Conservation (phyloP, 768 basidiomycete species). For the Wakefieldia striispora region DNA sequence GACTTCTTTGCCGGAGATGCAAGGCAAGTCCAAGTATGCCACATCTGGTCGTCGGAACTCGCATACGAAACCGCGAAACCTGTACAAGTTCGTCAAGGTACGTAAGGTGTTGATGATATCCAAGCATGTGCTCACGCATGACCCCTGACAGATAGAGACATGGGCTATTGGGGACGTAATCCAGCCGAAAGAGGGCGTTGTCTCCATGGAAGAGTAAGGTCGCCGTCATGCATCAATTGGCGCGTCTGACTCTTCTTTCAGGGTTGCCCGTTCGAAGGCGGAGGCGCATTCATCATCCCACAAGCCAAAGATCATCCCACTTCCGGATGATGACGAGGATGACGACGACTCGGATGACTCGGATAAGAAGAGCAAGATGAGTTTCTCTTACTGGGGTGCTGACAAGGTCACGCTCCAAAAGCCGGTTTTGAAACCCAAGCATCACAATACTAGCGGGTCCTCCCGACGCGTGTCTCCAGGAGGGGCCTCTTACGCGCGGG, state of each 20-base stretch:
- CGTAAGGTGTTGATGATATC: conserved; percentile 15
- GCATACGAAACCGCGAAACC: conserved; percentile 81
- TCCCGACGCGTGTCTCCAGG: conserved; percentile 40
- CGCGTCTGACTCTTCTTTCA: conserved; percentile 27
- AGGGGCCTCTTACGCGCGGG: conserved; percentile 61
- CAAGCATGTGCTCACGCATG: conserved; percentile 2
- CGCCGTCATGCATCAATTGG: not conserved
- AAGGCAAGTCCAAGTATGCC: conserved; percentile 82
- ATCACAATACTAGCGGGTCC: conserved; percentile 34
- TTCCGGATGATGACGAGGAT: conserved; percentile 61
- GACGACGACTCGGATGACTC: conserved; percentile 78
- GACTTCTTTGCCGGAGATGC: conserved; percentile 78
- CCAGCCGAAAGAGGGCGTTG: conserved; percentile 75
- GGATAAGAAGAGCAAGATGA: conserved; percentile 90
- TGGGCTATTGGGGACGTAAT: conserved; percentile 80
- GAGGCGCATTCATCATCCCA: conserved; percentile 53
- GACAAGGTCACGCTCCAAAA: conserved; percentile 88
- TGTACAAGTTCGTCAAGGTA: conserved; percentile 93
- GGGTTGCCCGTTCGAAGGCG: conserved; percentile 68
- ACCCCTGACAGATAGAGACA: conserved; percentile 68
- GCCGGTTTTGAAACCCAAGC: conserved; percentile 55
- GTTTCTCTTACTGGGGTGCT: conserved; percentile 91
- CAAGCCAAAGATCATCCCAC: conserved; percentile 65
- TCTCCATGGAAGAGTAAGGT: conserved; percentile 89
- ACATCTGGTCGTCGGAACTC: conserved; percentile 74